Evolutionary conservation across 1,139 yeast genomes (phyloP).

Genomic region (Diutina rugosa): DNA sequence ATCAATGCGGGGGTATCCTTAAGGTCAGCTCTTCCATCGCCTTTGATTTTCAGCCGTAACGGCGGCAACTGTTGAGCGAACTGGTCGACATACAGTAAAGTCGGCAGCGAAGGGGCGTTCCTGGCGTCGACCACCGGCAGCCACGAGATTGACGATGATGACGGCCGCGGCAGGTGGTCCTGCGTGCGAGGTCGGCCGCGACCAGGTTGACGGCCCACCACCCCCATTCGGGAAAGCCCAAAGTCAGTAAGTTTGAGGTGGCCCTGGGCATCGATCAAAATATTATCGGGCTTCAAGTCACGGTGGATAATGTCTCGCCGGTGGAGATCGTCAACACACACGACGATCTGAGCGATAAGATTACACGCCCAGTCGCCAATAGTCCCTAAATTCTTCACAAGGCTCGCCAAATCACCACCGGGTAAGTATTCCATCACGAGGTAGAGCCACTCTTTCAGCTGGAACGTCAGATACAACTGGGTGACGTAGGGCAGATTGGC

Average conservation of each 20-base stretch:
- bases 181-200: background rate
- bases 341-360: conserved; percentile 81
- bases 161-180: background rate
- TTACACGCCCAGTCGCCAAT: conserved; percentile 80
- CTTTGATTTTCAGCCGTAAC: background rate
- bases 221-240: conserved; percentile 85
- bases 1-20: conserved; percentile 16
- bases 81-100: background rate
- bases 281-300: conserved; percentile 89
- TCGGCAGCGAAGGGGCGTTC: background rate
- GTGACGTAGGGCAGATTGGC: conserved; percentile 92
- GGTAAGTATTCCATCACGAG: conserved; percentile 93
- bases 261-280: conserved; percentile 75
- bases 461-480: conserved; percentile 78
- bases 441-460: conserved; percentile 74
- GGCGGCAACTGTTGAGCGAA: background rate
- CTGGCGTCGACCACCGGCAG: background rate
- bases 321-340: conserved; percentile 86
- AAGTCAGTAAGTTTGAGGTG: conserved; percentile 91
- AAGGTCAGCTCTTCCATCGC: background rate
- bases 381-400: conserved; percentile 69
- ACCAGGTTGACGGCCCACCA: conserved; percentile 57
- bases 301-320: conserved; percentile 83
- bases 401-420: conserved; percentile 92
- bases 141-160: background rate